Evolutionary conservation across 2,329 filamentous ascomycete genomes (phyloP).

Genomic region (Penicillium sp.): DNA sequence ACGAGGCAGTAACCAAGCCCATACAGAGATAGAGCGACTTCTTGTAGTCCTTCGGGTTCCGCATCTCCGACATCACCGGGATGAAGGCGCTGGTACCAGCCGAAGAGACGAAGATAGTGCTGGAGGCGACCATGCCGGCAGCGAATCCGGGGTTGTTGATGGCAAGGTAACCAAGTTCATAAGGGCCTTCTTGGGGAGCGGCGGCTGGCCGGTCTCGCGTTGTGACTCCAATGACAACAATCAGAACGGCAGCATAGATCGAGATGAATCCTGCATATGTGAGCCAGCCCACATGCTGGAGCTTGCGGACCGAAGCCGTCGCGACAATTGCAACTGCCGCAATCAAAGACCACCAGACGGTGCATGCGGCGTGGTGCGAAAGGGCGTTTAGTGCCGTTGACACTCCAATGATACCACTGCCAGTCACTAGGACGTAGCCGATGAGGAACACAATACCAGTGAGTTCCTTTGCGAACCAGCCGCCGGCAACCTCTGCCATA

Average conservation of each 20-base stretch:
- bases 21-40: constrained; percentile 61
- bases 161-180: constrained; percentile 57
- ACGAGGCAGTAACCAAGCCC: constrained; percentile 56
- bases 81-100: constrained; percentile 61
- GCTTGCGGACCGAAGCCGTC: constrained; percentile 48
- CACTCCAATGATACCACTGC: constrained; percentile 58
- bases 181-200: constrained; percentile 58
- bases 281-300: constrained; percentile 60
- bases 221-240: constrained; percentile 60
- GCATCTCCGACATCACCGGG: constrained; percentile 65
- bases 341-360: constrained; percentile 56
- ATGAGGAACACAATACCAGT: constrained; percentile 57
- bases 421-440: constrained; percentile 56
- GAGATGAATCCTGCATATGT: constrained; percentile 60
- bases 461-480: constrained; percentile 51
- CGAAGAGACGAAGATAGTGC: constrained; percentile 59
- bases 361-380: constrained; percentile 57
- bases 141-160: constrained; percentile 58
- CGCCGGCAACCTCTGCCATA: constrained; percentile 58
- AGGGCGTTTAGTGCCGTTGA: constrained; percentile 60
- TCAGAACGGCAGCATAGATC: constrained; percentile 59
- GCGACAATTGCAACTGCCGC: constrained; percentile 49
- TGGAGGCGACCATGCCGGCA: constrained; percentile 56
- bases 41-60: constrained; percentile 56
- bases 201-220: constrained; percentile 58